Percentiles rank a stretch among this genome's conserved stretches.
Evolutionary conservation across 2,329 filamentous ascomycete genomes (phyloP).

Genomic region (Phialophora macrospora): DNA sequence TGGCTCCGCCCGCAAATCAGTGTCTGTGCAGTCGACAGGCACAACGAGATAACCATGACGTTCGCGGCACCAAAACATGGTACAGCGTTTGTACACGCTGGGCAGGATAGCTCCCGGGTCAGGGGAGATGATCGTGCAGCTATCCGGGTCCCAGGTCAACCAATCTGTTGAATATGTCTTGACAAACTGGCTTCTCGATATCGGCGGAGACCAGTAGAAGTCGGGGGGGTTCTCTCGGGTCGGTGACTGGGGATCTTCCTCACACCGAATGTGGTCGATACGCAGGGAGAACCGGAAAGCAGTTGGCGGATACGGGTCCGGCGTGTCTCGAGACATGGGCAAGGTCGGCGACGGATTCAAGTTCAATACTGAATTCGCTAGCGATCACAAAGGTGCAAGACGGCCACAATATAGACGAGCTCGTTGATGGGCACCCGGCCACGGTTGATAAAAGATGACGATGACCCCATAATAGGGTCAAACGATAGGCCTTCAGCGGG

Average conservation of each 20-base stretch:
- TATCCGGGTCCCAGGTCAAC: slow-evolving; percentile 20
- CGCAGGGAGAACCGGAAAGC: slow-evolving; percentile 16
- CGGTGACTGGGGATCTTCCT: background rate
- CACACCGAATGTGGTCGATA: slow-evolving; percentile 6
- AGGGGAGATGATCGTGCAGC: background rate
- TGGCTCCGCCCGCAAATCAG: background rate
- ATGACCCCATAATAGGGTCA: background rate
- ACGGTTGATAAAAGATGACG: background rate
- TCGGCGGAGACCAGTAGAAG: slow-evolving; percentile 22
- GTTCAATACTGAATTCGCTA: background rate
- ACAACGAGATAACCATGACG: slow-evolving; percentile 23
- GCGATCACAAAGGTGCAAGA: background rate
- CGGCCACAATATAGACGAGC: background rate
- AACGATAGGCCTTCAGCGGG: background rate
- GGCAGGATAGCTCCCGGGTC: background rate
- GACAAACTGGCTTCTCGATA: background rate
- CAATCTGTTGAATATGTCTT: background rate
- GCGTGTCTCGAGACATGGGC: background rate
- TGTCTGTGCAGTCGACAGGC: slow-evolving; percentile 20
- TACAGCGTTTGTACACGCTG: background rate
- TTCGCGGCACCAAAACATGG: slow-evolving; percentile 29
- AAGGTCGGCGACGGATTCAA: background rate
- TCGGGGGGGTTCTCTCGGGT: background rate
- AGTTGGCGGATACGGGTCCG: background rate
- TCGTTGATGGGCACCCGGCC: background rate